Conservation (phyloP, 2,329 filamentous ascomycete species). For the Calonectria montana region DNA sequence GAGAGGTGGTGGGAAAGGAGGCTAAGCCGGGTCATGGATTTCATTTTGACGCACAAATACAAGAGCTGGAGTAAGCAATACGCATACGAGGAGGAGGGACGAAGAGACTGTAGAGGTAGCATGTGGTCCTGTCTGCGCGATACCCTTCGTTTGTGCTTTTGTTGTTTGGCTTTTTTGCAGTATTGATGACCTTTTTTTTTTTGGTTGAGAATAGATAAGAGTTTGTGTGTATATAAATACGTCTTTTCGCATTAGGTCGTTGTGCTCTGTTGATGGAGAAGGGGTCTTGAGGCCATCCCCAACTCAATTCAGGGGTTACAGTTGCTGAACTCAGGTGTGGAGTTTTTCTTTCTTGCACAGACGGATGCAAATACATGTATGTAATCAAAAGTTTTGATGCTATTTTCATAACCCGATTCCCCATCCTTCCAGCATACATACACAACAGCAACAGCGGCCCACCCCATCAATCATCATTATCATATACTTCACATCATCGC, state of each 20-base stretch:
- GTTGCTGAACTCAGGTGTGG: no score
- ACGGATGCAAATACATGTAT: neutral
- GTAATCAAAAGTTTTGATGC: neutral
- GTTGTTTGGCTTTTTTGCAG: constrained; percentile 28
- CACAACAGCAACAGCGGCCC: neutral
- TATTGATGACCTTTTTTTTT: constrained; percentile 27
- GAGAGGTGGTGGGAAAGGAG: neutral
- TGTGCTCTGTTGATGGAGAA: neutral
- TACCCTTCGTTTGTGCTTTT: constrained; percentile 43
- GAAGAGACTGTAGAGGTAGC: constrained; percentile 32
- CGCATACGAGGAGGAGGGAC: constrained; percentile 21
- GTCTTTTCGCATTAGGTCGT: neutral
- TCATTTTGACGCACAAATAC: constrained; percentile 22
- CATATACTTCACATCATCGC: neutral
- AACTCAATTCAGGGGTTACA: neutral
- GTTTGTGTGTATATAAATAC: constrained; percentile 27
- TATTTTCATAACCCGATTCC: neutral
- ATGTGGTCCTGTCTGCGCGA: constrained; percentile 39
- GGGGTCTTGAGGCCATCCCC: neutral
- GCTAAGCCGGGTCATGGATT: neutral
- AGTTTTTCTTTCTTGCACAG: neutral
- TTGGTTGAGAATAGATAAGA: constrained; percentile 36
- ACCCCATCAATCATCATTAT: neutral
- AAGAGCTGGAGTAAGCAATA: constrained; percentile 21
- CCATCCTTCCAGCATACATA: neutral